Evolutionary conservation across 169 alveolate species (phyloP), one percentile per base, ranked within the genome.

Genomic region (Plasmodium ovale): DNA sequence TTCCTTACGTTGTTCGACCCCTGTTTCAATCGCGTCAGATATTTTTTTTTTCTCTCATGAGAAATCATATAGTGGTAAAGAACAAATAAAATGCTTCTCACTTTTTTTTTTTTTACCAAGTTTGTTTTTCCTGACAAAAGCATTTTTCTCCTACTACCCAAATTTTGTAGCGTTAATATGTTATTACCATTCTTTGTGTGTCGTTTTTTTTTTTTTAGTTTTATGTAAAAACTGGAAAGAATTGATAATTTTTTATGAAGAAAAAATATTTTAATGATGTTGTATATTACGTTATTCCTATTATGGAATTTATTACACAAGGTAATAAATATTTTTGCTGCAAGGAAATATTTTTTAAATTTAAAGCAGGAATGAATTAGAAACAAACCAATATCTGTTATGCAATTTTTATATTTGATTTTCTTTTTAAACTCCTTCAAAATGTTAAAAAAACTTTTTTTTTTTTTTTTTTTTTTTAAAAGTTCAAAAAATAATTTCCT

Each of bases 291-390:
- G 27, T 53, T 64, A 9, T 44, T 14, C 53, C 65, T 79, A 59
- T 62, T 69, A 56, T 70, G 6, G 3, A 79, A 79, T 29, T 47
- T 47, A 39, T 65, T 64, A 64, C 59, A 51, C 71, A 79, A n/a
- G 10, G 12, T 67, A 70, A 53, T 47, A 53, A 79, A 64, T 39
- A 79, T 69, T 21, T 79, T 42, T 25, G 89, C 60, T 9, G 89
- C 89, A 39, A 79, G 42, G 49, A 51, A 79, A 27, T 64, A 79
- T 51, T 62, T 64, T 69, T 25, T 67, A 59, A 3, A 44, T 65
- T 65, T 44, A 49, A 64, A 65, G 16, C 49, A 79, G 12, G 68
- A 42, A 35, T 37, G 23, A 33, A 79, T 79, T 35, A 79, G 42
- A 7, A 27, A 12, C 12, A 79, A 16, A 7, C 37, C 69, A 21